Evolutionary conservation across 2,329 filamentous ascomycete species (phyloP).

Genomic region (Trichoderma sp.): DNA sequence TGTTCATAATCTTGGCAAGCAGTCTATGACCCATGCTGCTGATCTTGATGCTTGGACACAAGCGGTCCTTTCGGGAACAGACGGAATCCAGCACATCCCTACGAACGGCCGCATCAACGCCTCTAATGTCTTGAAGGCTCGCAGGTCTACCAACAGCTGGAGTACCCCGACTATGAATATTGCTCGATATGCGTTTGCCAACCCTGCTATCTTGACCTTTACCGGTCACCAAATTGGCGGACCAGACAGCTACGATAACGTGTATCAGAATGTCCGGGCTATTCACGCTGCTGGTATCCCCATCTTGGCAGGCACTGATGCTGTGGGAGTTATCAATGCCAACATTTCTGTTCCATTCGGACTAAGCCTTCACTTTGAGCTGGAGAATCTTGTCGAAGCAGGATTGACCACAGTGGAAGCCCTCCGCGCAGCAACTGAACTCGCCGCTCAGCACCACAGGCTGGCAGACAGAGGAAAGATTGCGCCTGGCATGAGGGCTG

Average conservation of each 20-base stretch:
- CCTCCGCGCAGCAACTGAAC: neutral
- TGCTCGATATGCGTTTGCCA: constrained; percentile 3
- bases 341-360: constrained; percentile 5
- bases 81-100: constrained; percentile 1
- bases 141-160: neutral
- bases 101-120: constrained; percentile 3
- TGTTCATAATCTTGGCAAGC: constrained; percentile 4
- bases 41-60: constrained; percentile 1
- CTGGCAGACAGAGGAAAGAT: neutral
- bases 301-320: constrained; percentile 9
- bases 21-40: constrained; percentile 6
- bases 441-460: neutral
- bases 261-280: neutral
- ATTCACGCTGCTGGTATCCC: constrained; percentile 5
- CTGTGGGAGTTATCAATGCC: neutral
- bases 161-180: constrained; percentile 13
- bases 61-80: neutral
- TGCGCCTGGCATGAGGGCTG: neutral
- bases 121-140: neutral
- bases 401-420: constrained; percentile 3
- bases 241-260: neutral
- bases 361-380: neutral
- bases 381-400: constrained; percentile 4
- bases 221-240: neutral
- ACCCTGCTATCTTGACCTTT: neutral